Base-by-base conservation (phyloP, 495 filamentous ascomycete genomes). In the Xylaria intraflava region DNA sequence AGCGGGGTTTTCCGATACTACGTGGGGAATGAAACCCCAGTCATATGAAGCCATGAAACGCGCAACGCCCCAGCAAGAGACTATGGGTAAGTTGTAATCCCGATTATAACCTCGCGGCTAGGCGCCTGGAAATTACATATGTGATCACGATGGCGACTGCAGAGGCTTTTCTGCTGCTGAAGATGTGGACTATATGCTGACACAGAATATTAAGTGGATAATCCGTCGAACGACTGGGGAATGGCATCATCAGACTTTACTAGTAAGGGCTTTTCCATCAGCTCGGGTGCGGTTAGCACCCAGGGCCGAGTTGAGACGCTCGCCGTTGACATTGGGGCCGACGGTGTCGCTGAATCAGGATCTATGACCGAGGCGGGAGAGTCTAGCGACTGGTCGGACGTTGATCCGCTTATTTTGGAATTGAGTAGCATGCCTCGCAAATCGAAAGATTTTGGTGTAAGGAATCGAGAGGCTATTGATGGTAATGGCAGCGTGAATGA, bases 391-490 rank as follows among this genome's bases (percentile, higher is more conserved):
- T 53, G 42, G 43, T 12, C 42, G n/a, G 43, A 41, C 33, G 22
- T 53, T 19, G 43, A 42, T 27, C 43, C 51, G 12, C 42, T 46
- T 30, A 53, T 53, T 22, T 24, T 33, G 35, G 42, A 53, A 10
- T 17, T 53, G 33, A 22, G 42, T 17, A 24, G 9, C 8, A 35
- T 53, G 41, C 41, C 51, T 46, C 51, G 24, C 24, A 53, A 46
- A 40, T 53, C 24, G 24, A 24, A 36, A 24, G 51, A 46, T 20
- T 17, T 38, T 38, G n/a, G 3, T 16, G n/a, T 3, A 19, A 38
- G 4, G 35, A 17, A 39, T n/a, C 42, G 16, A 7, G 17, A 40
- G 30, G 42, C 23, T n/a, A 14, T 2, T 7, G 42, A 14, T 26
- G 38, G 42, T 9, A 11, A 17, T 27, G 19, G 35, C n/a, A 23